Evolutionary conservation across 257 asterid genomes (phyloP).

Genomic region (Solanum neorickii): DNA sequence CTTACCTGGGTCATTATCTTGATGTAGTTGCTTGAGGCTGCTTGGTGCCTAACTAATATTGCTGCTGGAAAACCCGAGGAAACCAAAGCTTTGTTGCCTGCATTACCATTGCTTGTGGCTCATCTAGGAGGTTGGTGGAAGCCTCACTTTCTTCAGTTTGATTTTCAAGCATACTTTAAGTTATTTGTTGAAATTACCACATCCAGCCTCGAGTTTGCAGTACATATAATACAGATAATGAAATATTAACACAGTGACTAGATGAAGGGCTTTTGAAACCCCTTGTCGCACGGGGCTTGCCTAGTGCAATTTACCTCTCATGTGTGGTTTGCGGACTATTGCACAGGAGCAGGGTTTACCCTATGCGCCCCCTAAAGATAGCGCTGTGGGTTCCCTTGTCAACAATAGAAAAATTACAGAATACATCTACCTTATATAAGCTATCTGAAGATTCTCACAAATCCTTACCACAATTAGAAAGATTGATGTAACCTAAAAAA

Average conservation of each 20-base stretch:
- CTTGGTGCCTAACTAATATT: constrained; percentile 98
- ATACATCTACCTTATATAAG: neutral
- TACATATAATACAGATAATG: neutral
- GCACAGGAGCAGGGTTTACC: neutral
- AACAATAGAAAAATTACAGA: no score
- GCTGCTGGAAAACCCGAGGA: constrained; percentile 96
- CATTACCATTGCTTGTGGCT: constrained; percentile 86
- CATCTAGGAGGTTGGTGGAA: constrained; percentile 81
- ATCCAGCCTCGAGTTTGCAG: neutral
- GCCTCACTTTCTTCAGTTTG: constrained; percentile 4
- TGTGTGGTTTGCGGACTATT: neutral
- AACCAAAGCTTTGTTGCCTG: constrained; percentile 79
- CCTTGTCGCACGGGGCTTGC: neutral
- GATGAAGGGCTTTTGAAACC: neutral
- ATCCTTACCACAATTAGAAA: neutral
- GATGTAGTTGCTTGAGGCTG: constrained; percentile 88
- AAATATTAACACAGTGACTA: neutral
- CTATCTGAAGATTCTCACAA: neutral
- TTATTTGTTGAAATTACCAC: neutral
- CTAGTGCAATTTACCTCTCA: neutral
- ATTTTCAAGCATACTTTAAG: neutral
- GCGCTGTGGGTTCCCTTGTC: neutral
- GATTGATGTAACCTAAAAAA: neutral
- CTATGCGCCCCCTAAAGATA: neutral
- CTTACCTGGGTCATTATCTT: neutral